These are phyloP conservation scores for Arthrobotrys pseudoclavata DNA, from an alignment of 2,329 filamentous ascomycete genomes.

Conservation along the genomic window DNA sequence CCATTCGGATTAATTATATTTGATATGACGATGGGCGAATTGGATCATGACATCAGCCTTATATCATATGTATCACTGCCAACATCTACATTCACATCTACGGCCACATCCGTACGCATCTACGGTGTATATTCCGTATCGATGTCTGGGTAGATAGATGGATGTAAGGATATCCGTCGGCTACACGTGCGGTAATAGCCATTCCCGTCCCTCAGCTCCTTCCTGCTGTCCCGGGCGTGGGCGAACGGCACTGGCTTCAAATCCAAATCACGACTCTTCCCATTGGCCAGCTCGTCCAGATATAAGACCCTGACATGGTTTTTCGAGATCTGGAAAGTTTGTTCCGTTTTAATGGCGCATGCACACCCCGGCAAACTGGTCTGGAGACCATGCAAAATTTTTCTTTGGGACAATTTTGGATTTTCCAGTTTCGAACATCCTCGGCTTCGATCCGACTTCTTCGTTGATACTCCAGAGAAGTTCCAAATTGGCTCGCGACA, in stretches of 20 bases:
- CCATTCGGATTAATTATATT: neutral
- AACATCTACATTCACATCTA: neutral
- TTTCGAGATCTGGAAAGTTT: neutral
- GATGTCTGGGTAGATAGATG: neutral
- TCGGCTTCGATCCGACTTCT: slow-evolving; percentile 48
- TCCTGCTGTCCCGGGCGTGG: slow-evolving; percentile 14
- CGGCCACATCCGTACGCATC: no score
- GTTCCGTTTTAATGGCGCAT: slow-evolving; percentile 37
- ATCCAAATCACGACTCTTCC: slow-evolving; percentile 47
- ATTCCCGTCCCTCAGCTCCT: no score
- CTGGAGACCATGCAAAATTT: slow-evolving; percentile 24
- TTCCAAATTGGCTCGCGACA: slow-evolving; percentile 50
- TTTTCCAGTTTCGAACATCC: slow-evolving; percentile 12
- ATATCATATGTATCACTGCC: neutral
- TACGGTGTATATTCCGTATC: neutral
- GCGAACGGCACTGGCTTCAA: slow-evolving; percentile 40
- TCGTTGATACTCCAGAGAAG: neutral
- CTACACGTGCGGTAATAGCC: slow-evolving; percentile 22
- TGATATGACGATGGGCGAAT: no score
- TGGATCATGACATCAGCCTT: slow-evolving; percentile 54
- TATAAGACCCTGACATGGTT: neutral
- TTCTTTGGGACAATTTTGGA: neutral
- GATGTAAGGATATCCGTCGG: slow-evolving; percentile 2
- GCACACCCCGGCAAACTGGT: slow-evolving; percentile 4
- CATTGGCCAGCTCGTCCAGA: slow-evolving; percentile 40